Evolutionary conservation across 2,329 filamentous ascomycete species (phyloP).

Genomic region (Cladosporium austrohemisphaericum): DNA sequence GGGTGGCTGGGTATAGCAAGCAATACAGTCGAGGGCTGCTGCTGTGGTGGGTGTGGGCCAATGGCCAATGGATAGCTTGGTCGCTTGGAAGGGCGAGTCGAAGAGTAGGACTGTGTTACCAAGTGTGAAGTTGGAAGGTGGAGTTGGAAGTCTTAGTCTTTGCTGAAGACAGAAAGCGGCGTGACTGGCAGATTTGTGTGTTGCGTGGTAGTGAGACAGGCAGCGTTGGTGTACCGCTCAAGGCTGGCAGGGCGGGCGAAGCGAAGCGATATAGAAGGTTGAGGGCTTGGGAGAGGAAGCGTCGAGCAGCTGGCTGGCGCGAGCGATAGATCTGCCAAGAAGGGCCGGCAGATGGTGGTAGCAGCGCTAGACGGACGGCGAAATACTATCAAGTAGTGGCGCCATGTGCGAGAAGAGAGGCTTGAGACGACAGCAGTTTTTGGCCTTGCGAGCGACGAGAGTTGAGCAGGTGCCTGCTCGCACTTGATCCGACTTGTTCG

Average conservation of each 20-base stretch:
- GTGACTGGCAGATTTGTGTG: too few species aligned
- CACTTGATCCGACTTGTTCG: too few species aligned
- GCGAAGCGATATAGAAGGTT: background rate
- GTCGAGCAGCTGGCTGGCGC: conserved; percentile 1
- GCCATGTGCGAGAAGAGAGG: too few species aligned
- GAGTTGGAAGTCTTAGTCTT: background rate
- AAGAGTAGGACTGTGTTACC: too few species aligned
- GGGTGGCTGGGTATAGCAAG: background rate
- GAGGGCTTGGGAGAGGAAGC: too few species aligned
- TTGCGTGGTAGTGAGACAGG: background rate
- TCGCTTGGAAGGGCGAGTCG: background rate
- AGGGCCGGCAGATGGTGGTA: background rate
- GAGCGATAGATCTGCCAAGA: background rate
- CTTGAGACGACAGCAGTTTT: too few species aligned
- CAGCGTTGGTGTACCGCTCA: too few species aligned
- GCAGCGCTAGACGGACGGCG: too few species aligned
- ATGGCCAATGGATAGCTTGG: conserved; percentile 5
- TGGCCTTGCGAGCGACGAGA: background rate
- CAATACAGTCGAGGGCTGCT: background rate
- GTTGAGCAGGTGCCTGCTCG: background rate
- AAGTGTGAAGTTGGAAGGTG: background rate
- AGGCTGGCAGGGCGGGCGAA: background rate
- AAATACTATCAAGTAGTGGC: too few species aligned
- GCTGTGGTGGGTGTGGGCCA: conserved; percentile 5
- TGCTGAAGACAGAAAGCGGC: too few species aligned